phyloP scores from a whole-genome alignment of 768 basidiomycete genomes.

The Trametes punicea region DNA sequence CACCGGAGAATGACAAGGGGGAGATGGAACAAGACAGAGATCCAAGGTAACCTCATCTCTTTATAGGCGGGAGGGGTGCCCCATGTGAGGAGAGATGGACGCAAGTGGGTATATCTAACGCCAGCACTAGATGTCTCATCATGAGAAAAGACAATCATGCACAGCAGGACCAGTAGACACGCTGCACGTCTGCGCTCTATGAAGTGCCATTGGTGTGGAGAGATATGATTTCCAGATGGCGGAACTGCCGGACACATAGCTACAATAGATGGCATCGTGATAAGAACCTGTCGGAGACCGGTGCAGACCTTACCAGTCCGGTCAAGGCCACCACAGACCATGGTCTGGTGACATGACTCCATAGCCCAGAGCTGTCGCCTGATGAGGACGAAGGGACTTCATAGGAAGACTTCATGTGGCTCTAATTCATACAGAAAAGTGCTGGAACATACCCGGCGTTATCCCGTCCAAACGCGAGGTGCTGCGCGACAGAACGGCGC shows the following conservation, averaged over 20 bases:
- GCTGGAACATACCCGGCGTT: conserved; percentile 10
- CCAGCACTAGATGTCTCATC: conserved; percentile 4
- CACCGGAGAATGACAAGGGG: not conserved
- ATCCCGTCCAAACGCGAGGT: not conserved
- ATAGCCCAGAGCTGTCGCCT: conserved; percentile 12
- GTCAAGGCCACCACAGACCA: not conserved
- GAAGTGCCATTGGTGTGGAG: conserved; percentile 5
- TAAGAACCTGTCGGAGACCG: conserved; percentile 13
- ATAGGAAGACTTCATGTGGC: not conserved
- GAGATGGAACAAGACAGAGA: conserved; percentile 3
- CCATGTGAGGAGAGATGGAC: not conserved
- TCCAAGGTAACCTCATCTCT: conserved; percentile 3
- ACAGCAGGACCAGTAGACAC: not conserved
- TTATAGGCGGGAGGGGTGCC: conserved; percentile 9
- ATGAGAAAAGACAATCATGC: conserved; percentile 12
- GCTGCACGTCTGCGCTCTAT: not conserved
- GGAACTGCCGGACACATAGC: not conserved
- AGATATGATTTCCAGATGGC: conserved; percentile 18
- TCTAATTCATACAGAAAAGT: not conserved
- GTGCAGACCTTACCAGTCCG: conserved; percentile 9
- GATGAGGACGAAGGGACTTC: not conserved
- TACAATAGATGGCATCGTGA: conserved; percentile 17
- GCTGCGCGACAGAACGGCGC: not conserved
- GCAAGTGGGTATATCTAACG: conserved; percentile 14
- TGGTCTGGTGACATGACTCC: conserved; percentile 12